phyloP scores from a whole-genome alignment of 352 stramenopile genomes.

The Globisporangium carolinianum region DNA sequence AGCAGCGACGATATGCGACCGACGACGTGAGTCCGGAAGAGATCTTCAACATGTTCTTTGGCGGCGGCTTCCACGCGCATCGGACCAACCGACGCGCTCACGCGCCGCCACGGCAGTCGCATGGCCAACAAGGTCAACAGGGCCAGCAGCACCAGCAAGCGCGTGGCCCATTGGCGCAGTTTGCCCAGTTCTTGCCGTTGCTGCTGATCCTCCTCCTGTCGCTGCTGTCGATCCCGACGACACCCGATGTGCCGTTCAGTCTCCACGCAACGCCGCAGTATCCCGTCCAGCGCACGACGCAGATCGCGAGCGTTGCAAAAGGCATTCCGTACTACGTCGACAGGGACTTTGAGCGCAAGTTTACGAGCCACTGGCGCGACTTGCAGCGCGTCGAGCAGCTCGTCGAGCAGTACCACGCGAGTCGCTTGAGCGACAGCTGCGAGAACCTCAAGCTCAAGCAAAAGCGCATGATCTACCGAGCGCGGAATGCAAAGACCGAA shows the following conservation, averaged over 20 bases:
- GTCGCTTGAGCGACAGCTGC: slow-evolving; percentile 62
- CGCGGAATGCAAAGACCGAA: slow-evolving; percentile 68
- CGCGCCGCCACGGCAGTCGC: background rate
- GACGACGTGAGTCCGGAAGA: slow-evolving; percentile 88
- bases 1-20: slow-evolving; percentile 51
- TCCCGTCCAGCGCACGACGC: slow-evolving; percentile 63
- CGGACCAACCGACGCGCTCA: slow-evolving; percentile 20
- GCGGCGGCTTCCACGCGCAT: slow-evolving; percentile 62
- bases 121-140: slow-evolving; percentile 16
- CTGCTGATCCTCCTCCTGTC: slow-evolving; percentile 84
- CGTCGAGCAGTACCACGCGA: slow-evolving; percentile 78
- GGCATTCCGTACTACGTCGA: slow-evolving; percentile 87
- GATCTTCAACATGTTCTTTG: slow-evolving; percentile 93
- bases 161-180: slow-evolving; percentile 31
- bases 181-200: slow-evolving; percentile 82
- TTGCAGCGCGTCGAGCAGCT: slow-evolving; percentile 80
- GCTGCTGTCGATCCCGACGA: slow-evolving; percentile 64
- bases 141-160: slow-evolving; percentile 32
- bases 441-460: slow-evolving; percentile 80
- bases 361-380: slow-evolving; percentile 82
- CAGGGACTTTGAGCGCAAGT: slow-evolving; percentile 80
- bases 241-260: slow-evolving; percentile 76
- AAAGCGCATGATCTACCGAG: slow-evolving; percentile 85
- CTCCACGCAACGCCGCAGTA: slow-evolving; percentile 72
- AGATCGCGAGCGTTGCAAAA: slow-evolving; percentile 79